phyloP scores from a whole-genome alignment of 345 rosid species.

The Microthlaspi erraticum region DNA sequence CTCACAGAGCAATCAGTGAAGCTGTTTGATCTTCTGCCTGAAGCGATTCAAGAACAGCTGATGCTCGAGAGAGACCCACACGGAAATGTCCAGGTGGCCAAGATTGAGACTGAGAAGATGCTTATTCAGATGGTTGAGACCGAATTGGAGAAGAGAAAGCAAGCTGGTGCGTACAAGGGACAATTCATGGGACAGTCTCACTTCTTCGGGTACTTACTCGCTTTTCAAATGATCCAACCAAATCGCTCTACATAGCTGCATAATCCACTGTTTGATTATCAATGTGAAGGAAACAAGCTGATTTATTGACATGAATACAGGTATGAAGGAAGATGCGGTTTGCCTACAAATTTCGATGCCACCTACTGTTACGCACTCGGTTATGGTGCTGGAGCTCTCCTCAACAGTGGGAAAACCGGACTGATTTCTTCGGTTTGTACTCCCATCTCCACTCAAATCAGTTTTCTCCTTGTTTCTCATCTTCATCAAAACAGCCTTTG shows the following conservation, averaged over 20 bases:
- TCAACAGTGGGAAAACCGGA: conserved; percentile 90
- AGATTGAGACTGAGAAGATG: conserved; percentile 99
- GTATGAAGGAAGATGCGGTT: conserved; percentile 98
- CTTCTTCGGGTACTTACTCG: conserved; percentile 80
- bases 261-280: neutral
- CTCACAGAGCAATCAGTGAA: conserved; percentile 69
- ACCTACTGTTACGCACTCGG: conserved; percentile 96
- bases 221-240: neutral
- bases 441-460: conserved; percentile 4
- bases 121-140: conserved; percentile 99
- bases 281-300: neutral
- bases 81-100: conserved; percentile 99
- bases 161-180: conserved; percentile 69
- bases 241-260: neutral
- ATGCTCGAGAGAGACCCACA: conserved; percentile 99
- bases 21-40: conserved; percentile 89
- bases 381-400: conserved; percentile 90
- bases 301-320: conserved; percentile 45
- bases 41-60: conserved; percentile 91
- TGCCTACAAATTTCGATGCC: conserved; percentile 97
- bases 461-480: neutral
- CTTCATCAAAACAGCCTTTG: conserved; percentile 5
- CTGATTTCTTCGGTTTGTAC: conserved; percentile 85
- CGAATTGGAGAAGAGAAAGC: conserved; percentile 91
- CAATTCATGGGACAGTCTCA: conserved; percentile 91